phyloP scores from a whole-genome alignment of 148 eudicot genomes.

The Oxyria digyna region DNA sequence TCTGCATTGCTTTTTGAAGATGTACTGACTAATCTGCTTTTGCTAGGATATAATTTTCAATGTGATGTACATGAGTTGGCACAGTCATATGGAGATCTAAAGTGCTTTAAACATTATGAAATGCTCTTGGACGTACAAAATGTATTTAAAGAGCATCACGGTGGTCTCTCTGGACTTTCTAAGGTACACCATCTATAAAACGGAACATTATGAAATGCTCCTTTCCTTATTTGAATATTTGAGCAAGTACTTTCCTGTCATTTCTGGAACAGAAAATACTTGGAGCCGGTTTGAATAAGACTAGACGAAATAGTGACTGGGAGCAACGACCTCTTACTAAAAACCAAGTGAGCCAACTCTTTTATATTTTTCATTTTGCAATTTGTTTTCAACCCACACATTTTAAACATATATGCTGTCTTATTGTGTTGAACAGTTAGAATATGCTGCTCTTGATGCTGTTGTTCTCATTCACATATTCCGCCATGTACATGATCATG shows the following conservation, averaged over 20 bases:
- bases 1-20: neutral
- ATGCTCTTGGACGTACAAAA: slow-evolving; percentile 94
- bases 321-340: slow-evolving; percentile 80
- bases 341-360: slow-evolving; percentile 41
- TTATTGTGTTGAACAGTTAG: slow-evolving; percentile 60
- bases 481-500: slow-evolving; percentile 40
- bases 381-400: neutral
- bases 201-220: too few relatives aligned
- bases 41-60: slow-evolving; percentile 80
- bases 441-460: slow-evolving; percentile 98
- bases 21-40: neutral
- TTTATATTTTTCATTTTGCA: neutral
- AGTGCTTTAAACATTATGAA: slow-evolving; percentile 79
- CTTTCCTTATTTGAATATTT: neutral
- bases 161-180: slow-evolving; percentile 84
- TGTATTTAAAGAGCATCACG: slow-evolving; percentile 65
- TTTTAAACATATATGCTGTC: too few relatives aligned
- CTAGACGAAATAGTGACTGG: slow-evolving; percentile 94
- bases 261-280: slow-evolving; percentile 55
- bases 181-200: slow-evolving; percentile 33
- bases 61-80: slow-evolving; percentile 77
- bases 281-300: slow-evolving; percentile 84
- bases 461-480: slow-evolving; percentile 90
- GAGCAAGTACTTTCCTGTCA: slow-evolving; percentile 7
- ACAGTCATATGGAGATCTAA: slow-evolving; percentile 51